These are phyloP conservation scores for Curvularia sp. DNA, from an alignment of 2,329 filamentous ascomycete species.

Conservation along the genomic window DNA sequence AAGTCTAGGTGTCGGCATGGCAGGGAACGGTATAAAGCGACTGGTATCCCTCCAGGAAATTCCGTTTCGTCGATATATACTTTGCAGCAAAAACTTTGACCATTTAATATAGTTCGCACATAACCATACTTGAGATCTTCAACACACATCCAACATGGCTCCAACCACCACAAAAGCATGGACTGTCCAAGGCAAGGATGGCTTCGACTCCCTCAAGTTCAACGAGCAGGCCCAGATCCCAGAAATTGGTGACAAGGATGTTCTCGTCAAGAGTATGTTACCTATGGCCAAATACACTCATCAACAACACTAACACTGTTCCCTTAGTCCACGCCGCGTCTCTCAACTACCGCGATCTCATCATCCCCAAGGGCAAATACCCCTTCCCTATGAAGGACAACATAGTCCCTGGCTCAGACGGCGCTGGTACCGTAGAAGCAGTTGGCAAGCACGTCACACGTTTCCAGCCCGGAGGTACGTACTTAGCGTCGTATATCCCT, in stretches of 20 bases:
- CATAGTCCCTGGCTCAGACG: slow-evolving; percentile 59
- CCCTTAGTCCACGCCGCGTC: slow-evolving; percentile 55
- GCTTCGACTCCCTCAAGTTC: slow-evolving; percentile 67
- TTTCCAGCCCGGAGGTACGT: slow-evolving; percentile 59
- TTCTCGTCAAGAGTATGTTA: slow-evolving; percentile 68
- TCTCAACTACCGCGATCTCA: slow-evolving; percentile 59
- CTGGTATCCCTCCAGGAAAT: neutral
- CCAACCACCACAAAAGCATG: slow-evolving; percentile 63
- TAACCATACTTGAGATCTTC: neutral
- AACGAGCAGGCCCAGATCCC: slow-evolving; percentile 62
- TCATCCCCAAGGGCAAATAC: slow-evolving; percentile 57
- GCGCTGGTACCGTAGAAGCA: slow-evolving; percentile 59
- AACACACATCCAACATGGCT: slow-evolving; percentile 36
- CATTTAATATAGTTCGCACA: neutral
- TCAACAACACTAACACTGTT: slow-evolving; percentile 12
- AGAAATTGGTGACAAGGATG: slow-evolving; percentile 71
- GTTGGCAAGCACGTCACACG: slow-evolving; percentile 63
- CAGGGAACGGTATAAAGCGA: neutral
- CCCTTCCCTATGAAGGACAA: slow-evolving; percentile 52
- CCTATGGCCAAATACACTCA: neutral
- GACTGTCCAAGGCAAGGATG: slow-evolving; percentile 61
- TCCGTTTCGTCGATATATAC: neutral
- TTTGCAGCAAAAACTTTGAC: neutral
- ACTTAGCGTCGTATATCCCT: neutral
- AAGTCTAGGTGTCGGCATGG: slow-evolving; percentile 15